Percentiles rank a stretch among this genome's conserved stretches.
These are phyloP conservation scores for Clathrospora elynae DNA, from an alignment of 2,329 filamentous ascomycete species.

Conservation along the genomic window DNA sequence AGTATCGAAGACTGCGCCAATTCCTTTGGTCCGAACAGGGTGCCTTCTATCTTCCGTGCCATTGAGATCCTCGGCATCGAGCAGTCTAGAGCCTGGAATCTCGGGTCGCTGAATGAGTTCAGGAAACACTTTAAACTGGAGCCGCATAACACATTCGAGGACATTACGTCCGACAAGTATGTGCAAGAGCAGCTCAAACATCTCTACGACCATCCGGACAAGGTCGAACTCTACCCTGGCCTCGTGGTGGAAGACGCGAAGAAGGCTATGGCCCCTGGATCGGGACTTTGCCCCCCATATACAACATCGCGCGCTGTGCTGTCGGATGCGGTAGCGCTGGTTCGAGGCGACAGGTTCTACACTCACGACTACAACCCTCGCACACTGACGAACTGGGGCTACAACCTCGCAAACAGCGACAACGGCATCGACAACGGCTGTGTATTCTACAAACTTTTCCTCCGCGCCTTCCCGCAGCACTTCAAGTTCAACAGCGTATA, in stretches of 20 bases:
- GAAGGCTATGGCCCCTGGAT: slow-evolving; percentile 68
- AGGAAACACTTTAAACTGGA: slow-evolving; percentile 79
- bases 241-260: slow-evolving; percentile 78
- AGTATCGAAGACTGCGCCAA: slow-evolving; percentile 77
- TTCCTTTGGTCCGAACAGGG: slow-evolving; percentile 66
- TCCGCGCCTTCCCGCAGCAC: slow-evolving; percentile 78
- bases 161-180: slow-evolving; percentile 78
- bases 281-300: slow-evolving; percentile 75
- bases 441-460: slow-evolving; percentile 82
- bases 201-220: slow-evolving; percentile 75
- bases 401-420: slow-evolving; percentile 74
- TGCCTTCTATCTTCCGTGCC: slow-evolving; percentile 73
- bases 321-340: slow-evolving; percentile 78
- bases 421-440: slow-evolving; percentile 77
- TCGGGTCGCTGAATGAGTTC: slow-evolving; percentile 83
- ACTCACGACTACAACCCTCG: slow-evolving; percentile 73
- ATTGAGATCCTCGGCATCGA: slow-evolving; percentile 82
- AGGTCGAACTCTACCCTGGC: slow-evolving; percentile 80
- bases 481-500: slow-evolving; percentile 80
- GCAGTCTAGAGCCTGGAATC: slow-evolving; percentile 76
- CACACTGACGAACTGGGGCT: slow-evolving; percentile 83
- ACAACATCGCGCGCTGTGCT: slow-evolving; percentile 78
- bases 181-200: slow-evolving; percentile 66
- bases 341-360: slow-evolving; percentile 78
- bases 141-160: slow-evolving; percentile 76